Base-by-base conservation (phyloP, 495 filamentous ascomycete species). In the Mytilinidion resinicola region DNA sequence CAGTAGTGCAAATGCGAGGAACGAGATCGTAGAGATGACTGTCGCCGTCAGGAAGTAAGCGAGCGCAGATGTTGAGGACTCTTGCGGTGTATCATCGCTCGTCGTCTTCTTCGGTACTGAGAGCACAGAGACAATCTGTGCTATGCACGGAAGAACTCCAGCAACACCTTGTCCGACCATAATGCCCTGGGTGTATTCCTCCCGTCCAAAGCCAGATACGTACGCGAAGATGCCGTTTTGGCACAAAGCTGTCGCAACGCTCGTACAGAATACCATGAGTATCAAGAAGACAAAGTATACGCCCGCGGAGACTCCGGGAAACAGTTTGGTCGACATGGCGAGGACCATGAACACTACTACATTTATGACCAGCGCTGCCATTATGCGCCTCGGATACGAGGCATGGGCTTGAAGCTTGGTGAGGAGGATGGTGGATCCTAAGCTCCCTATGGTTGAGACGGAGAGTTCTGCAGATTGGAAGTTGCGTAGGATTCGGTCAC, bases 191-290 rank as follows among this genome's bases (percentile, higher is more conserved):
- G 88, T 96, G 73, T 96, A 97, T 64, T 90, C 85, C 14, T 86
- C 81, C 51, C 86, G 73, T 17, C 85, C 89, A 62, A 96, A 96
- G 30, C 86, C 85, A 8, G 89, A 81, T 10, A 89, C 91, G 66
- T 91, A 96, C 7, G 95, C 87, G 70, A 96, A 97, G 36, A 91
- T 82, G 48, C 95, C 93, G 70, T 97, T 97, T 74, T 96, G 93
- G 68, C 86, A 88, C 54, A 97, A 76, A 0, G 88, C 95, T 0
- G 90, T 83, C 0, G 88, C 90, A 62, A 86, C 74, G 63, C 89
- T 88, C 0, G 90, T 79, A 6, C 77, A 70, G 52, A 85, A 85
- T n/a, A 96, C 91, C 81, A 90, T 90, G 44, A 82, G 56, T 77
- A 98, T 83, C 55, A 95, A 64, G 60, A 97, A 93, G 9, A 64